These are phyloP conservation scores for Rhododendron griersonianum DNA, from an alignment of 148 eudicot species.

Conservation along the genomic window DNA sequence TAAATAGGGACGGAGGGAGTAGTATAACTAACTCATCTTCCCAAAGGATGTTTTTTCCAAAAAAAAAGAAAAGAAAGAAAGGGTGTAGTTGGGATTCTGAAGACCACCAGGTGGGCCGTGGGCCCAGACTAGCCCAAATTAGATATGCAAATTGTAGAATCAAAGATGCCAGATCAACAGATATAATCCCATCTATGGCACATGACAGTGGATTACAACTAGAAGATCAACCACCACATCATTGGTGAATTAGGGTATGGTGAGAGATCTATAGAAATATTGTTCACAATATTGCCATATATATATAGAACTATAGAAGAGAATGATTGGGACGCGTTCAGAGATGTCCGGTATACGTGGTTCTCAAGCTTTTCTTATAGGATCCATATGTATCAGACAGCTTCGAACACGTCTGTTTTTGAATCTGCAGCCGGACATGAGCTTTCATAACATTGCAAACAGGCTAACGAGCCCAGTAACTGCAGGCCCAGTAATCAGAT, in stretches of 20 bases:
- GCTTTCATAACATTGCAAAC: not conserved
- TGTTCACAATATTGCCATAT: not conserved
- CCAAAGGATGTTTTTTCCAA: not conserved
- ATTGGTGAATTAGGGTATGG: not conserved
- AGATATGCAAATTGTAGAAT: not conserved
- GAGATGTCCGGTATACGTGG: not conserved
- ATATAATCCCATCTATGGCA: not conserved
- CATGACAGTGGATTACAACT: not conserved
- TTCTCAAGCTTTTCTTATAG: not conserved
- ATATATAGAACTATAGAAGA: not conserved
- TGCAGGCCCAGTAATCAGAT: not conserved
- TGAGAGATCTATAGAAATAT: not conserved
- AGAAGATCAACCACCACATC: not conserved
- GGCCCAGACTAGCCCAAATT: not conserved
- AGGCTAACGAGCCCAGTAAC: no score
- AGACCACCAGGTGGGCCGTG: not conserved
- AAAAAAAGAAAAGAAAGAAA: no score
- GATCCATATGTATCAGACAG: not conserved
- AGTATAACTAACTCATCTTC: not conserved
- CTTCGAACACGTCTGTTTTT: not conserved
- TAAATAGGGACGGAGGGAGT: no score
- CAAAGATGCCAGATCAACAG: not conserved
- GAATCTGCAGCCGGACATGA: not conserved
- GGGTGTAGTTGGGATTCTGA: not conserved
- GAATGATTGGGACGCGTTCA: not conserved